phyloP scores from a whole-genome alignment of 331 rosid species.

The Cucumis variabilis region DNA sequence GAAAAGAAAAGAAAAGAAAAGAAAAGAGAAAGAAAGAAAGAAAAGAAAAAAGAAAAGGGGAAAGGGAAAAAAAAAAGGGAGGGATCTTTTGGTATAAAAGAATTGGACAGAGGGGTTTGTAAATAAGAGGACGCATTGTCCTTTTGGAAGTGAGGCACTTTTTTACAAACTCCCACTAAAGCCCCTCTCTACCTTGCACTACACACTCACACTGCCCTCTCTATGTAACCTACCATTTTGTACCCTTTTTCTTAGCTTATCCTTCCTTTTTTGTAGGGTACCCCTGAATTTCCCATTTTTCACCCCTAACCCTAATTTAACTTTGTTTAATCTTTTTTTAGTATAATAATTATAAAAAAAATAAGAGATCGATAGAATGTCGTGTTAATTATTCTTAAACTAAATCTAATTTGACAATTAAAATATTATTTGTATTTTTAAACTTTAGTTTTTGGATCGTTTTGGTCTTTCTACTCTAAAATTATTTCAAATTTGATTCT shows the following conservation, averaged over 20 bases:
- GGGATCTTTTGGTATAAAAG: constrained; percentile 26
- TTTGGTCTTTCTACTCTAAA: no score
- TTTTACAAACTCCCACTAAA: constrained; percentile 7
- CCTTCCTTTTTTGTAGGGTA: background rate
- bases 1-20: background rate
- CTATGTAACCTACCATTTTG: background rate
- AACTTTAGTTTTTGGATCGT: no score
- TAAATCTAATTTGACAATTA: no score
- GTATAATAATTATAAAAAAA: no score
- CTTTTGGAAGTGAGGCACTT: background rate
- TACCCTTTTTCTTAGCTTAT: background rate
- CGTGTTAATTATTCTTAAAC: no score
- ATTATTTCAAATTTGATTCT: no score
- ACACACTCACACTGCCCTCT: background rate
- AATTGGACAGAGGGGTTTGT: background rate
- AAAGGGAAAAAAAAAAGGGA: background rate
- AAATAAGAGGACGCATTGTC: constrained; percentile 22
- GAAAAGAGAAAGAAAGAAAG: background rate
- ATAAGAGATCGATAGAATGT: no score
- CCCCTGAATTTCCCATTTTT: no score
- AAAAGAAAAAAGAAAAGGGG: background rate
- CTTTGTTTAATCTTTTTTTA: no score
- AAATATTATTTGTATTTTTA: no score
- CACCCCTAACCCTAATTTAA: no score
- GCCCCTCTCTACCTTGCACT: background rate